Conservation (phyloP, 148 eudicot genomes). For the Vaccinium darrowii region DNA sequence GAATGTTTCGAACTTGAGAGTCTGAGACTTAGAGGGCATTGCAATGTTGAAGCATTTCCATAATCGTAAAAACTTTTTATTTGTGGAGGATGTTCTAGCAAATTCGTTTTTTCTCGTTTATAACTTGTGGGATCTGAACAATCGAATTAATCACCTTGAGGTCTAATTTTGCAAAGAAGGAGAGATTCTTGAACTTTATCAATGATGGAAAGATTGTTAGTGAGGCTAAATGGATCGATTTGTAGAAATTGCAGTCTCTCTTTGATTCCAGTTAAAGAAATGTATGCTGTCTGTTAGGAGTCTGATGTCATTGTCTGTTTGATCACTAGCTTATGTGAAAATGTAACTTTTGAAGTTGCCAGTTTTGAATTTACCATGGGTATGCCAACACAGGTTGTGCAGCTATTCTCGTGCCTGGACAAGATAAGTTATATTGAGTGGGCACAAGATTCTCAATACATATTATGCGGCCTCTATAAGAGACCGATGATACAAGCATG, state of each 20-base stretch:
- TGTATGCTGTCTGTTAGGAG: neutral
- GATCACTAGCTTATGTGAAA: neutral
- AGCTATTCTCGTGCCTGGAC: conserved; percentile 84
- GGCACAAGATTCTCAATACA: conserved; percentile 97
- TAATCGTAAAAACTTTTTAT: neutral
- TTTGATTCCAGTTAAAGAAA: neutral
- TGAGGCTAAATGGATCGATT: neutral
- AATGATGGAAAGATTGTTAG: neutral
- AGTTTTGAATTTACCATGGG: neutral
- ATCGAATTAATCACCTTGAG: neutral
- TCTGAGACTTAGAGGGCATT: neutral
- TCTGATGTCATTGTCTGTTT: neutral
- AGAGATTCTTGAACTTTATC: neutral
- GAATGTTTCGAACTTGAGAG: neutral
- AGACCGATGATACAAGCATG: conserved; percentile 93
- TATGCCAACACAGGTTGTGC: conserved; percentile 64
- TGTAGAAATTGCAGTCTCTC: neutral
- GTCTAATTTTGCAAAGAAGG: neutral
- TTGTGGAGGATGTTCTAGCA: neutral
- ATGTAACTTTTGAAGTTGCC: neutral
- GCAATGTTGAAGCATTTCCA: neutral
- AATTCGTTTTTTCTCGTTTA: neutral
- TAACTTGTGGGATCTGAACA: neutral
- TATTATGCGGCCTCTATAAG: conserved; percentile 88
- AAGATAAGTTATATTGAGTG: conserved; percentile 93